Conservation (phyloP, 2,329 filamentous ascomycete genomes). For the Neonectria faginata region DNA sequence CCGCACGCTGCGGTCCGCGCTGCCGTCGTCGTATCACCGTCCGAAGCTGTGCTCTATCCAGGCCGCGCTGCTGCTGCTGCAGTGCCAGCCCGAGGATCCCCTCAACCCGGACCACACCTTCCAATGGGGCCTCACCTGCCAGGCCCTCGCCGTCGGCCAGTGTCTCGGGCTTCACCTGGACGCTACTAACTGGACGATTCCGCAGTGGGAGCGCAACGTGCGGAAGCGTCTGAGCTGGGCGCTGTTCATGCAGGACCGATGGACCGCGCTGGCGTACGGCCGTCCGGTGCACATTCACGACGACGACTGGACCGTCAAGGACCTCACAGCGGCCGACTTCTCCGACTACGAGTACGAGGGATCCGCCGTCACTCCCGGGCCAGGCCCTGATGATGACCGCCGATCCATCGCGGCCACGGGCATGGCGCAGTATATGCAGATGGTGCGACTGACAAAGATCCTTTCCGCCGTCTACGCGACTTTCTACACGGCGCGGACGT, state of each 20-base stretch:
- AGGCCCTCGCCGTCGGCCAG: conserved; percentile 62
- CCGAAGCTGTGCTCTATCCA: conserved; percentile 48
- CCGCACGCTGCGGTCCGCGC: conserved; percentile 39
- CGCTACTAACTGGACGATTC: conserved; percentile 67
- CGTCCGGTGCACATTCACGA: conserved; percentile 48
- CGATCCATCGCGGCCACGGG: conserved; percentile 53
- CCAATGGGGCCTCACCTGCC: conserved; percentile 55
- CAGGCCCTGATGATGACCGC: conserved; percentile 44
- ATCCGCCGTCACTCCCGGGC: conserved; percentile 22
- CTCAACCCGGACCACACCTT: conserved; percentile 51
- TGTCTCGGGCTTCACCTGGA: conserved; percentile 67
- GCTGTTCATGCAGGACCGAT: conserved; percentile 71
- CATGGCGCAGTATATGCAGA: conserved; percentile 57
- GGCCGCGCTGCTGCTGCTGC: conserved; percentile 45
- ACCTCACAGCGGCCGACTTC: conserved; percentile 48
- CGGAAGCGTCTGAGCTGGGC: conserved; percentile 70
- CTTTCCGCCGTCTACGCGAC: conserved; percentile 59
- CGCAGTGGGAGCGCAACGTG: conserved; percentile 67
- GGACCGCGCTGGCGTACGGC: conserved; percentile 52
- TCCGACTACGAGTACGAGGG: conserved; percentile 46
- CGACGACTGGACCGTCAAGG: conserved; percentile 47
- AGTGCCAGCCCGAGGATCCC: conserved; percentile 49
- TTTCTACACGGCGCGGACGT: conserved; percentile 55
- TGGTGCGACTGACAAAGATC: conserved; percentile 60
- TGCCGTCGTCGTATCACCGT: conserved; percentile 47